These are phyloP conservation scores for Sclerotinia subarctica DNA, from an alignment of 2,329 filamentous ascomycete species.

Conservation along the genomic window DNA sequence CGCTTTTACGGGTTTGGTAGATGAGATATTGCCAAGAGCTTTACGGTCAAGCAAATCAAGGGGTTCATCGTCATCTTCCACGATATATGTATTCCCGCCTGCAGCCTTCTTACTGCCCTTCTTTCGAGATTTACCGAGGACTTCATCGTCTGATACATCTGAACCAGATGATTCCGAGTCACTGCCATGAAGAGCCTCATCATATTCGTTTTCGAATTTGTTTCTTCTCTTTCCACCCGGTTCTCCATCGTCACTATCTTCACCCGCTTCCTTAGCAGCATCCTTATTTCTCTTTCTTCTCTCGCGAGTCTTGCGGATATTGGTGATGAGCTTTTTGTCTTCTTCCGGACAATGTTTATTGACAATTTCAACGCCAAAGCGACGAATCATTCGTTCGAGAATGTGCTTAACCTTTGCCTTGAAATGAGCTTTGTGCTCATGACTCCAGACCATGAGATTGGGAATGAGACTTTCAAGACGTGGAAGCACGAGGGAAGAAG, in stretches of 20 bases:
- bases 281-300: slow-evolving; percentile 87
- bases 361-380: slow-evolving; percentile 80
- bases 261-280: slow-evolving; percentile 55
- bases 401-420: slow-evolving; percentile 98
- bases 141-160: slow-evolving; percentile 61
- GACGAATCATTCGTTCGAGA: slow-evolving; percentile 85
- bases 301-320: slow-evolving; percentile 94
- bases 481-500: slow-evolving; percentile 73
- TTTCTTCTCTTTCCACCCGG: slow-evolving; percentile 50
- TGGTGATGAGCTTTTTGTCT: slow-evolving; percentile 85
- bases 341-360: slow-evolving; percentile 78
- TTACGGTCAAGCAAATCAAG: slow-evolving; percentile 88
- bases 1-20: slow-evolving; percentile 72
- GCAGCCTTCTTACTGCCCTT: slow-evolving; percentile 49
- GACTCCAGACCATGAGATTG: slow-evolving; percentile 91
- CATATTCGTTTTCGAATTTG: slow-evolving; percentile 88
- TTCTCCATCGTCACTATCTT: slow-evolving; percentile 55
- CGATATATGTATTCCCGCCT: slow-evolving; percentile 74
- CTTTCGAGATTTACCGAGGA: slow-evolving; percentile 44
- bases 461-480: slow-evolving; percentile 76
- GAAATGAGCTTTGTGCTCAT: slow-evolving; percentile 97
- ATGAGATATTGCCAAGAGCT: slow-evolving; percentile 88
- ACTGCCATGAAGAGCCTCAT: slow-evolving; percentile 78
- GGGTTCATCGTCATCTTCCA: slow-evolving; percentile 92
- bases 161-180: slow-evolving; percentile 56